Percentiles rank a stretch among this genome's conserved stretches.
phyloP scores from a whole-genome alignment of 2,329 filamentous ascomycete species.

The Pseudophaeomoniella oleicola region DNA sequence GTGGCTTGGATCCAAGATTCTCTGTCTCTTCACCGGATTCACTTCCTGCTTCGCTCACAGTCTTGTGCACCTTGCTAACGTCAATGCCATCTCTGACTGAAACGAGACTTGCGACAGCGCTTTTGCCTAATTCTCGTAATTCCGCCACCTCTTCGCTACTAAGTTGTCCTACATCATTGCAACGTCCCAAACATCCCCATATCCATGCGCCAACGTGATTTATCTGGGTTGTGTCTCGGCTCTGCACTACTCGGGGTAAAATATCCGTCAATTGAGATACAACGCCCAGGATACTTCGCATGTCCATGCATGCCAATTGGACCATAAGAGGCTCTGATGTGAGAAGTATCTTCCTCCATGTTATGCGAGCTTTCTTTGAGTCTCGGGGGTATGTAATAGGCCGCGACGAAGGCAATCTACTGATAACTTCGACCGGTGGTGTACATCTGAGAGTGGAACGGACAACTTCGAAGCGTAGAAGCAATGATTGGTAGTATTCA shows the following conservation, averaged over 20 bases:
- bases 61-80: conserved; percentile 12
- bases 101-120: conserved; percentile 40
- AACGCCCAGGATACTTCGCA: conserved; percentile 50
- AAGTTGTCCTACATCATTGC: conserved; percentile 61
- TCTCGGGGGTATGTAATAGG: conserved; percentile 38
- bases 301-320: conserved; percentile 38
- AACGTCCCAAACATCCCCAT: conserved; percentile 65
- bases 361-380: conserved; percentile 36
- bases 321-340: conserved; percentile 31
- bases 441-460: conserved; percentile 44
- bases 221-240: conserved; percentile 43
- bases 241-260: conserved; percentile 49
- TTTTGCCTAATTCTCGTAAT: conserved; percentile 65
- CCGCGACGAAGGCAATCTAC: conserved; percentile 38
- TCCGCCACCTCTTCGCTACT: conserved; percentile 60
- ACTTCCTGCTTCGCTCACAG: conserved; percentile 20
- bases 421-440: conserved; percentile 39
- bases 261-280: conserved; percentile 44
- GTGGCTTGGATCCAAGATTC: conserved; percentile 7
- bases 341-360: conserved; percentile 34
- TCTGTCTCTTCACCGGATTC: conserved; percentile 14
- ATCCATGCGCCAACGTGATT: conserved; percentile 65
- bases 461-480: conserved; percentile 49
- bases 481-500: conserved; percentile 54
- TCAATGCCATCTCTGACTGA: conserved; percentile 30